These are phyloP conservation scores for Citrus inodora DNA, from an alignment of 345 rosid genomes.

Conservation along the genomic window DNA sequence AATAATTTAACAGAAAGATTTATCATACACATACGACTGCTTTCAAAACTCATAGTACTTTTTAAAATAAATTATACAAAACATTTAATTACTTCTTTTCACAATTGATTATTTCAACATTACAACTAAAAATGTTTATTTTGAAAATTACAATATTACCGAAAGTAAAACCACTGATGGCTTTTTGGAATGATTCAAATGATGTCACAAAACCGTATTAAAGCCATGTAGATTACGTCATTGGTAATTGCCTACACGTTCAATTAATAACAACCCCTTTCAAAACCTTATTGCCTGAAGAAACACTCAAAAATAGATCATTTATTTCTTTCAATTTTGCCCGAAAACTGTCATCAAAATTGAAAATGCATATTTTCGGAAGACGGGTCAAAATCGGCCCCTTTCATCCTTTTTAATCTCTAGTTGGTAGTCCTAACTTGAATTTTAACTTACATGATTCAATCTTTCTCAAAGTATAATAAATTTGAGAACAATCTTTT, in stretches of 20 bases:
- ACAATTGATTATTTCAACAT: too few relatives aligned
- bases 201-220: background rate
- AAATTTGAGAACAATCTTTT: background rate
- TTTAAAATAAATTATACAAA: too few relatives aligned
- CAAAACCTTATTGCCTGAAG: background rate
- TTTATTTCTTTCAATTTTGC: background rate
- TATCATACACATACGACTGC: too few relatives aligned
- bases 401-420: background rate
- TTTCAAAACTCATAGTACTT: too few relatives aligned
- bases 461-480: background rate
- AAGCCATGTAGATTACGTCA: too few relatives aligned
- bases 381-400: background rate
- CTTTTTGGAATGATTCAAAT: background rate
- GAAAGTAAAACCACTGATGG: too few relatives aligned
- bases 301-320: background rate
- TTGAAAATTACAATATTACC: too few relatives aligned
- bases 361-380: background rate
- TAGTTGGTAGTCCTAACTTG: constrained; percentile 5
- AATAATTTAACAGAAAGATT: too few relatives aligned
- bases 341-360: background rate
- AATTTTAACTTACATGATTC: background rate
- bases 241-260: background rate
- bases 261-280: background rate
- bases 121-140: too few relatives aligned
- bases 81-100: too few relatives aligned